These are phyloP conservation scores for Phaeotremella skinneri DNA, from an alignment of 768 basidiomycete species.

Conservation along the genomic window DNA sequence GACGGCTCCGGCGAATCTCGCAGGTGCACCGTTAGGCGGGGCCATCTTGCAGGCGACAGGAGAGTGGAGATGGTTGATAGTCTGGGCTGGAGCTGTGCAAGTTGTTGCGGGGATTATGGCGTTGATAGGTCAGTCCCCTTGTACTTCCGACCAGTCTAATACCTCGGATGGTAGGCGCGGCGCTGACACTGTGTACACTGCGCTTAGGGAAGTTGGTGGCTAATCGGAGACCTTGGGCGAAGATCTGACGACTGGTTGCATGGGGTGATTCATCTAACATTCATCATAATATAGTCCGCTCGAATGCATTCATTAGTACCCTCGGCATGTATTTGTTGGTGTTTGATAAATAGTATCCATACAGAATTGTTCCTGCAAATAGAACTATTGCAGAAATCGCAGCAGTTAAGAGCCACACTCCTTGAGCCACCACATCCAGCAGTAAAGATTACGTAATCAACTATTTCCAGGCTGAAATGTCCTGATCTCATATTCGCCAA, in stretches of 20 bases:
- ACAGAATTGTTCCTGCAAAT: no score
- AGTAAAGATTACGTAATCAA: no score
- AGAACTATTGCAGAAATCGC: no score
- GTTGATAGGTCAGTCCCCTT: background rate
- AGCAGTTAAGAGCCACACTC: no score
- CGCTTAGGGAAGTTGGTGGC: background rate
- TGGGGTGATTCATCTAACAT: no score
- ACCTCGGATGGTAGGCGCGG: background rate
- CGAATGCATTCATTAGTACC: no score
- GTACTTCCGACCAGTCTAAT: background rate
- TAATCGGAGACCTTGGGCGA: background rate
- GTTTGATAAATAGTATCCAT: no score
- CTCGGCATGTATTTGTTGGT: no score
- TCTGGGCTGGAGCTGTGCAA: slow-evolving; percentile 7
- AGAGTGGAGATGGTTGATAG: slow-evolving; percentile 18
- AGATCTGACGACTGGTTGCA: background rate
- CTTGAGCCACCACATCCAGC: no score
- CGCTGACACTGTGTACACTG: no score
- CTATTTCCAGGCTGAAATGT: background rate
- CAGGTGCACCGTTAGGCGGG: slow-evolving; percentile 11
- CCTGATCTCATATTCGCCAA: no score
- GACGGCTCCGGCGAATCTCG: background rate
- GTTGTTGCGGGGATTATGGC: slow-evolving; percentile 8
- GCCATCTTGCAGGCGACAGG: slow-evolving; percentile 9
- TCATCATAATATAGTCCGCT: background rate